Percentiles rank a stretch among this genome's conserved stretches.
phyloP scores from a whole-genome alignment of 371 early-diverging fungal genomes.

The Massospora cicadina region DNA sequence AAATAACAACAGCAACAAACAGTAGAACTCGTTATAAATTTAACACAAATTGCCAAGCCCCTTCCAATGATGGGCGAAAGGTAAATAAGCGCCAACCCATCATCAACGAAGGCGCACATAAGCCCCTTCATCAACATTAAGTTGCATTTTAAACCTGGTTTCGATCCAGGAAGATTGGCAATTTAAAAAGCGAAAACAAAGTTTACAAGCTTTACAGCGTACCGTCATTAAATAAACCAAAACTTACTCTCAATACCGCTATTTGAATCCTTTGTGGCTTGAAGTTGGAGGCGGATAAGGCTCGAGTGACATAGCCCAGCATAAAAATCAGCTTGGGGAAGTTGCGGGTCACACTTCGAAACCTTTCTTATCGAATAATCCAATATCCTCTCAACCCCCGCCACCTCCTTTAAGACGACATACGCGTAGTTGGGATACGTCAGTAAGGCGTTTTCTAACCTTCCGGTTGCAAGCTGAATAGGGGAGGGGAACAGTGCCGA shows the following conservation, averaged over 20 bases:
- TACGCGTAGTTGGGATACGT: neutral
- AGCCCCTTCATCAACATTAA: no score
- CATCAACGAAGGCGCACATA: no score
- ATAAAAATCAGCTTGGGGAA: neutral
- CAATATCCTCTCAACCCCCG: neutral
- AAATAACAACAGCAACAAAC: no score
- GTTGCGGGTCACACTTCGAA: neutral
- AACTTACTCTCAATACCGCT: neutral
- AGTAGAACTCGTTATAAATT: no score
- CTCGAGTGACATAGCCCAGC: neutral
- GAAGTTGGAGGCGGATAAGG: neutral
- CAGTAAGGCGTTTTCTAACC: neutral
- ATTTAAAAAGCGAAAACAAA: no score
- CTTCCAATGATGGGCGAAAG: no score
- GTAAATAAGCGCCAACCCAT: no score
- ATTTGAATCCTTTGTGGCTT: neutral
- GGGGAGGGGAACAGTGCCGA: neutral
- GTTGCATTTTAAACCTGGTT: no score
- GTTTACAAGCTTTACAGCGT: no score
- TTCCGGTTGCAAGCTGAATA: neutral
- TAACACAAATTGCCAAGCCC: no score
- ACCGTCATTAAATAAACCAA: no score
- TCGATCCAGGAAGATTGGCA: no score
- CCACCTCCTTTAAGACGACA: neutral
- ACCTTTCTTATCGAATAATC: neutral